These are phyloP conservation scores for Colletotrichum aenigma DNA, from an alignment of 2,329 filamentous ascomycete genomes.

Conservation along the genomic window DNA sequence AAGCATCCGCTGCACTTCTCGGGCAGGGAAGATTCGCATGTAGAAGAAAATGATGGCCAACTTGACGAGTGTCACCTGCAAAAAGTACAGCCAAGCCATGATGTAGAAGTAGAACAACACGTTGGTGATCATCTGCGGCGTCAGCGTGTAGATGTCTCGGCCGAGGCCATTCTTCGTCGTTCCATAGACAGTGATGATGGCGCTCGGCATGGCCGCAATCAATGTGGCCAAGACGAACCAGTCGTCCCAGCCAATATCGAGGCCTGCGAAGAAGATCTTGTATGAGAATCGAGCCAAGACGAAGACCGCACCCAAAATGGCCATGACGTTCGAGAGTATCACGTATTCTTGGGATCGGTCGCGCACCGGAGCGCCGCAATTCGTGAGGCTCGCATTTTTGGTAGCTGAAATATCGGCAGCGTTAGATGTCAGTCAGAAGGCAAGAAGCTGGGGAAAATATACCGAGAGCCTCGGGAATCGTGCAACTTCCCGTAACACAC, in stretches of 20 bases:
- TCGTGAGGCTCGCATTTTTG: conserved; percentile 27
- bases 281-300: conserved; percentile 41
- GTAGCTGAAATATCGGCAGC: background rate
- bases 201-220: conserved; percentile 30
- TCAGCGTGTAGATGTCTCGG: conserved; percentile 50
- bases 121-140: conserved; percentile 39
- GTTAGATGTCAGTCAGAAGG: background rate
- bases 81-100: conserved; percentile 45
- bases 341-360: conserved; percentile 35
- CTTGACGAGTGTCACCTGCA: conserved; percentile 45
- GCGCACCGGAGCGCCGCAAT: conserved; percentile 26
- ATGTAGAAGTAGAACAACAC: conserved; percentile 44
- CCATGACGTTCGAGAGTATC: conserved; percentile 32
- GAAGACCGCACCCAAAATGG: conserved; percentile 37
- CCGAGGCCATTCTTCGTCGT: conserved; percentile 41
- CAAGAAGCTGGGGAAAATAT: background rate
- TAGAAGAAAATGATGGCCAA: conserved; percentile 55
- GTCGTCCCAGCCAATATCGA: conserved; percentile 39
- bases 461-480: conserved; percentile 23
- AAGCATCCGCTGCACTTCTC: conserved; percentile 36
- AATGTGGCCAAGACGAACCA: conserved; percentile 33
- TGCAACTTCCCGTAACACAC: conserved; percentile 25
- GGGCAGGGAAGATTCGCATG: conserved; percentile 50
- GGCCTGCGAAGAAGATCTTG: conserved; percentile 33
- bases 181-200: conserved; percentile 31